Percentiles rank a stretch among this genome's conserved stretches.
These are phyloP conservation scores for Galerina sulciceps DNA, from an alignment of 768 basidiomycete genomes.

Conservation along the genomic window DNA sequence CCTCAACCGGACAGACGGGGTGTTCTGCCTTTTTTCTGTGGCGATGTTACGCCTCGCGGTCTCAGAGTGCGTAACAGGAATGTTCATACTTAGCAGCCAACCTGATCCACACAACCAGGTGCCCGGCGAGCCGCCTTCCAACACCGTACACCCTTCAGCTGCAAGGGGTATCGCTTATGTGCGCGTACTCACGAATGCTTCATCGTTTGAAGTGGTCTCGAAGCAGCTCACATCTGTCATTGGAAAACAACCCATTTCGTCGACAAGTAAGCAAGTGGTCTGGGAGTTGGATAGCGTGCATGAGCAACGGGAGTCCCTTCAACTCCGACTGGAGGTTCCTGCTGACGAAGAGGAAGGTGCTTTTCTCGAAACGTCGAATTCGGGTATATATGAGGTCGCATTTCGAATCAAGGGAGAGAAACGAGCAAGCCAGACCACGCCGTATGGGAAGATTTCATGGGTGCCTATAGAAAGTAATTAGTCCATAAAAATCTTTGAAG, in stretches of 20 bases:
- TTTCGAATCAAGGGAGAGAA: constrained; percentile 41
- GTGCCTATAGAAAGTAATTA: background rate
- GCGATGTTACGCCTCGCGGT: constrained; percentile 65
- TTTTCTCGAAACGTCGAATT: constrained; percentile 25
- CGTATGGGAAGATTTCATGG: constrained; percentile 56
- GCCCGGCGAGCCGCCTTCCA: constrained; percentile 48
- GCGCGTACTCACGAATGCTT: constrained; percentile 39
- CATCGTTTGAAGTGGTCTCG: constrained; percentile 32
- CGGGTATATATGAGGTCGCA: constrained; percentile 58
- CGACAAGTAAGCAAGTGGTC: constrained; percentile 23
- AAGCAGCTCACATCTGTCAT: constrained; percentile 52
- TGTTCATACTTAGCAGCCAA: background rate
- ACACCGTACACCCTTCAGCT: constrained; percentile 52
- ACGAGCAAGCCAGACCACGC: constrained; percentile 39
- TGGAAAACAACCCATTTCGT: constrained; percentile 40
- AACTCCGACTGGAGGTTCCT: constrained; percentile 41
- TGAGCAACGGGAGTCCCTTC: background rate
- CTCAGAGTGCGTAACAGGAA: constrained; percentile 52
- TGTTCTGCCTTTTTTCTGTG: constrained; percentile 72
- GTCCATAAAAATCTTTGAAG: too few species aligned
- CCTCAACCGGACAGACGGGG: constrained; percentile 35
- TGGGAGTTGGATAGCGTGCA: constrained; percentile 48
- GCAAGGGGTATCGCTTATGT: constrained; percentile 55
- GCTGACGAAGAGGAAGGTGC: constrained; percentile 30
- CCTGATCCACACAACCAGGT: constrained; percentile 39